phyloP scores from a whole-genome alignment of 2,329 filamentous ascomycete genomes.

The Fusarium duplospermum region DNA sequence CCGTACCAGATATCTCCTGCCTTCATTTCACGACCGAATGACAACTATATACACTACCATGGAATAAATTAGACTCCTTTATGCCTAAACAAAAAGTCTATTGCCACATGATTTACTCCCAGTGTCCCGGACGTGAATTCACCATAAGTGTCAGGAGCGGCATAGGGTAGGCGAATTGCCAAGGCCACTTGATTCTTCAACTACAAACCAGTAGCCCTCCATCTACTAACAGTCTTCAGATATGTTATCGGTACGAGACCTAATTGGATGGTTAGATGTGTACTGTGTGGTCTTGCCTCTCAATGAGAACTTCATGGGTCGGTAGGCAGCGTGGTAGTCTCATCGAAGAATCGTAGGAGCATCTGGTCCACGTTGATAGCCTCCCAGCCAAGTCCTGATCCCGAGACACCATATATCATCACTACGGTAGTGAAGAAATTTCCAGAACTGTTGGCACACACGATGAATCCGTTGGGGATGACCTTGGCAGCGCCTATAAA shows the following conservation, averaged over 20 bases:
- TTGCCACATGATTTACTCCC: not conserved
- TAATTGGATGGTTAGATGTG: not conserved
- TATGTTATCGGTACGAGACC: not conserved
- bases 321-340: not conserved
- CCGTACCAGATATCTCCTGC: not conserved
- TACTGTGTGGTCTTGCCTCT: not conserved
- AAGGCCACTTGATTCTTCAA: not conserved
- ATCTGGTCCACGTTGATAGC: not conserved
- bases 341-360: not conserved
- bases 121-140: not conserved
- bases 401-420: conserved; percentile 47
- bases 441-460: conserved; percentile 59
- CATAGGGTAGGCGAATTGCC: not conserved
- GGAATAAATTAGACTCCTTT: no score
- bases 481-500: conserved; percentile 58
- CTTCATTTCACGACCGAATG: not conserved
- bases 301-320: not conserved
- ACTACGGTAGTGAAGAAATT: conserved; percentile 56
- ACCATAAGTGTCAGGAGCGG: not conserved
- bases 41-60: not conserved
- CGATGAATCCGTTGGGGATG: conserved; percentile 50
- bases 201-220: no score
- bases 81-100: not conserved
- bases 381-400: not conserved
- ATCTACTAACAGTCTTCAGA: not conserved